Evolutionary conservation across 2,329 filamentous ascomycete species (phyloP).

Genomic region (Paecilomyces variotii): DNA sequence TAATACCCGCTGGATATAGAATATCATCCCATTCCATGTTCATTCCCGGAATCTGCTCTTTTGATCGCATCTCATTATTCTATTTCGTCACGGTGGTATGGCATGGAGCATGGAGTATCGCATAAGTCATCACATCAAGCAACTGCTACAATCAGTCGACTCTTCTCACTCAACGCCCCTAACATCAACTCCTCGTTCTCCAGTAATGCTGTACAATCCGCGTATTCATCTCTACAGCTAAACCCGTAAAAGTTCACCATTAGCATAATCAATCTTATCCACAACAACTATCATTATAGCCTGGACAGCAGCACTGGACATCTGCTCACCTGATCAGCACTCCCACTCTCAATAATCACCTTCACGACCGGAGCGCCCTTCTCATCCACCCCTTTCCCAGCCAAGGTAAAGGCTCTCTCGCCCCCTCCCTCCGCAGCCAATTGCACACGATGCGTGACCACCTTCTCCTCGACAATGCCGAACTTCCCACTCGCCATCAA

Average conservation of each 20-base stretch:
- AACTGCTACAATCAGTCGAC: neutral
- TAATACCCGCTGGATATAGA: neutral
- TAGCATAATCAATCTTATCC: neutral
- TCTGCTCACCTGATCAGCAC: neutral
- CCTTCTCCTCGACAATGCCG: conserved; percentile 40
- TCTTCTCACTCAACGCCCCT: neutral
- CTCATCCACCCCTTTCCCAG: conserved; percentile 44
- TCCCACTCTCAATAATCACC: conserved; percentile 36
- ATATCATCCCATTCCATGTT: neutral
- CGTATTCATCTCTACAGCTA: neutral
- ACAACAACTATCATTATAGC: neutral
- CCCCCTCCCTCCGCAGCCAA: conserved; percentile 37
- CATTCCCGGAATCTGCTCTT: neutral
- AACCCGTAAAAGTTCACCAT: neutral
- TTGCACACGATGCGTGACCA: conserved; percentile 46
- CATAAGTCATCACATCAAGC: neutral
- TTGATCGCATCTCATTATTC: neutral
- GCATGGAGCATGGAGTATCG: neutral
- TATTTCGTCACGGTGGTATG: neutral
- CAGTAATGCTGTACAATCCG: neutral
- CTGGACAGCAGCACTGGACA: neutral
- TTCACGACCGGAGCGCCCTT: conserved; percentile 47
- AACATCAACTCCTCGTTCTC: neutral
- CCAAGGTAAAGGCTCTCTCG: conserved; percentile 44
- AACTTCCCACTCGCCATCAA: conserved; percentile 44